Conservation (phyloP, 805 yeast genomes). For the Ogataea siamensis region DNA sequence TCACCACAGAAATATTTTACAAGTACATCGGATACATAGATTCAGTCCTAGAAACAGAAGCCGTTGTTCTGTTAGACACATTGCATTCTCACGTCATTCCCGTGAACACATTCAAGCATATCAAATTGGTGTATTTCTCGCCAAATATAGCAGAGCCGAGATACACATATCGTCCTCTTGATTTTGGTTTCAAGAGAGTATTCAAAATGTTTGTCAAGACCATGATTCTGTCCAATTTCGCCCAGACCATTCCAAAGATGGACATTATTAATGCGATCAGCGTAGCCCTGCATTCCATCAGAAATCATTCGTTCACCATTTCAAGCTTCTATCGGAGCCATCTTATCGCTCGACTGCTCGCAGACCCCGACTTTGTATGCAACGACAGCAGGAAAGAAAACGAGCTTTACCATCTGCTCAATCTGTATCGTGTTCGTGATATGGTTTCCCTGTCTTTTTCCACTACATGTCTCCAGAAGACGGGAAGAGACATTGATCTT, state of each 20-base stretch:
- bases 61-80: slow-evolving; percentile 34
- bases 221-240: slow-evolving; percentile 14
- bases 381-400: slow-evolving; percentile 23
- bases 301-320: slow-evolving; percentile 8
- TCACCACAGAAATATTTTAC: slow-evolving; percentile 29
- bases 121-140: slow-evolving; percentile 33
- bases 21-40: slow-evolving; percentile 26
- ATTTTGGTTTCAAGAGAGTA: slow-evolving; percentile 34
- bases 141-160: slow-evolving; percentile 17
- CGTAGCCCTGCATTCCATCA: slow-evolving; percentile 21
- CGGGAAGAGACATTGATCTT: slow-evolving; percentile 18
- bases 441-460: slow-evolving; percentile 14
- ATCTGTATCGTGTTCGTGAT: slow-evolving; percentile 20
- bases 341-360: slow-evolving; percentile 14
- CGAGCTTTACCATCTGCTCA: slow-evolving; percentile 23
- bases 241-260: slow-evolving; percentile 11
- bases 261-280: slow-evolving; percentile 27
- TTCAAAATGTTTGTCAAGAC: slow-evolving; percentile 32
- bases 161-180: slow-evolving; percentile 31
- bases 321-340: slow-evolving; percentile 25
- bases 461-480: slow-evolving; percentile 6
- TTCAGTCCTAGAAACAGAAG: slow-evolving; percentile 3
- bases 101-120: slow-evolving; percentile 26
- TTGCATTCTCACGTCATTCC: slow-evolving; percentile 38
- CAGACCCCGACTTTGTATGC: slow-evolving; percentile 3